phyloP scores from a whole-genome alignment of 768 basidiomycete species.

The Coprinopsis marcescibilis region DNA sequence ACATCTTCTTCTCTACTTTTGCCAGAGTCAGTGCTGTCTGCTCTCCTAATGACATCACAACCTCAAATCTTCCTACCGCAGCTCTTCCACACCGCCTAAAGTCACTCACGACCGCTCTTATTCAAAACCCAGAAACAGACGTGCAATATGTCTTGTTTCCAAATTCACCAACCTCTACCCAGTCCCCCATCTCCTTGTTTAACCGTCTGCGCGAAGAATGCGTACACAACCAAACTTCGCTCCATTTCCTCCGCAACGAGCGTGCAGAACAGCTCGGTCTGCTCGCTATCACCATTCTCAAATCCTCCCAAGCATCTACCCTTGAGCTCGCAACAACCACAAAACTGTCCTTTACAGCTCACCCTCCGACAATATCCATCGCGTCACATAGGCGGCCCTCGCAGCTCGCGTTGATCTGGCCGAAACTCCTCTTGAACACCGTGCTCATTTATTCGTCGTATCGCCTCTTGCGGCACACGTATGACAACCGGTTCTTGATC shows the following conservation, averaged over 20 bases:
- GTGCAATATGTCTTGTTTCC: slow-evolving; percentile 33
- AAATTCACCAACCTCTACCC: slow-evolving; percentile 29
- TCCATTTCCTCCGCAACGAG: slow-evolving; percentile 62
- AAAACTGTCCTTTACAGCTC: not conserved
- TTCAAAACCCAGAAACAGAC: slow-evolving; percentile 38
- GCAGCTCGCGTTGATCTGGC: slow-evolving; percentile 70
- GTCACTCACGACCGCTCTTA: slow-evolving; percentile 69
- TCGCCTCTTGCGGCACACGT: slow-evolving; percentile 44
- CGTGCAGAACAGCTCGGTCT: slow-evolving; percentile 63
- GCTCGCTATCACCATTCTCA: slow-evolving; percentile 31
- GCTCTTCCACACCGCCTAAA: slow-evolving; percentile 24
- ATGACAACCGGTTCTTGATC: slow-evolving; percentile 43
- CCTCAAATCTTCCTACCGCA: no score
- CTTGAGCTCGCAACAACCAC: slow-evolving; percentile 8
- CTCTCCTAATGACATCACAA: not conserved
- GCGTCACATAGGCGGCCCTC: slow-evolving; percentile 73
- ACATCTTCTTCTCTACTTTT: not conserved
- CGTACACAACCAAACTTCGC: slow-evolving; percentile 45
- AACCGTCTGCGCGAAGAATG: slow-evolving; percentile 68
- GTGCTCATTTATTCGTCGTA: slow-evolving; percentile 66
- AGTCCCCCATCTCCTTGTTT: slow-evolving; percentile 31
- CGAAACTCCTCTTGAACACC: slow-evolving; percentile 46
- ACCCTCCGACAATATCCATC: slow-evolving; percentile 15
- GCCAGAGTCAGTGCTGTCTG: not conserved
- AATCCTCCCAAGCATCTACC: slow-evolving; percentile 8